phyloP scores from a whole-genome alignment of 768 basidiomycete genomes.

The Pleurotus tuoliensis region DNA sequence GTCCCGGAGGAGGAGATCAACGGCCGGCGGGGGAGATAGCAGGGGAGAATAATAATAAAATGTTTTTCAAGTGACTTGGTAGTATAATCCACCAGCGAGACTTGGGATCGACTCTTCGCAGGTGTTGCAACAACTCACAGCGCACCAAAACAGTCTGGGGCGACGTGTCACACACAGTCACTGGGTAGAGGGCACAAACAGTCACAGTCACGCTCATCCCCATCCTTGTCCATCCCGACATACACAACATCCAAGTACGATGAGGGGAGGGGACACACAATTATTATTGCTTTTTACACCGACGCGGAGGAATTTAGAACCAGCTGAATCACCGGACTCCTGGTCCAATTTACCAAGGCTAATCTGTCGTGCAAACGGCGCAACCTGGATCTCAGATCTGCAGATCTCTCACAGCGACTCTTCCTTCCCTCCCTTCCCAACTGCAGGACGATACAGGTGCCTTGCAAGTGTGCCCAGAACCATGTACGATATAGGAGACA shows the following conservation, averaged over 20 bases:
- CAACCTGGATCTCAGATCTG: conserved; percentile 6
- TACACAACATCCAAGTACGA: not conserved
- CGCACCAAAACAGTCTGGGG: not conserved
- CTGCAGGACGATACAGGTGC: too few species aligned
- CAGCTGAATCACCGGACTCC: not conserved
- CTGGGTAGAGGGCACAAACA: conserved; percentile 5
- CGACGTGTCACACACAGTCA: not conserved
- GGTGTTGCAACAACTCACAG: conserved; percentile 1
- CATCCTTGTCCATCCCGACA: not conserved
- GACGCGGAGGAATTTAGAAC: not conserved
- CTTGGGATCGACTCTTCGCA: conserved; percentile 3
- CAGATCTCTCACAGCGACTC: conserved; percentile 1
- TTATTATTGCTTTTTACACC: not conserved
- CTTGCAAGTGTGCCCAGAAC: too few species aligned
- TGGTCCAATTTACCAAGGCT: conserved; percentile 7
- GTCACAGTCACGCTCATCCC: not conserved
- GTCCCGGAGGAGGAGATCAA: not conserved
- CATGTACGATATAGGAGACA: too few species aligned
- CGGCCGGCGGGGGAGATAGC: not conserved
- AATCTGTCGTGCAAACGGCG: conserved; percentile 5
- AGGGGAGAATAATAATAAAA: conserved; percentile 5
- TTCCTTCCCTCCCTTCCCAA: too few species aligned
- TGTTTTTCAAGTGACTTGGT: not conserved
- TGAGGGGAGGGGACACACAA: not conserved
- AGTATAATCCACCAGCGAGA: not conserved